Evolutionary conservation across 768 basidiomycete species (phyloP).

Genomic region (Leccinellum rugosiceps): DNA sequence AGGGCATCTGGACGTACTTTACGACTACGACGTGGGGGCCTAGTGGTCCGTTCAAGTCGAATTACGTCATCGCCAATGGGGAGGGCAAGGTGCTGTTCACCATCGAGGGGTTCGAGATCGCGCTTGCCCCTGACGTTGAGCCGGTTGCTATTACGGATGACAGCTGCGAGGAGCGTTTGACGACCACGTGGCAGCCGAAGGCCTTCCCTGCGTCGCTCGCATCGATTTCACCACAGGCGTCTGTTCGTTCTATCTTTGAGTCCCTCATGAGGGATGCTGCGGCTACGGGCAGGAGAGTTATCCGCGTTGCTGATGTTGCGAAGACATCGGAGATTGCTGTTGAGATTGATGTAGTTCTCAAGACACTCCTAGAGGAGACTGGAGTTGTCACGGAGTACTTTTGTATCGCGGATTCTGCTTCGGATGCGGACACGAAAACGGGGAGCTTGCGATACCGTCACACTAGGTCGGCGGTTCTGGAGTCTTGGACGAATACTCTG

Average conservation of each 20-base stretch:
- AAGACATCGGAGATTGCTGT: conserved; percentile 14
- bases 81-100: conserved; percentile 32
- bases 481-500: conserved; percentile 12
- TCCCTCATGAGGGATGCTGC: conserved; percentile 19
- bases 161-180: conserved; percentile 29
- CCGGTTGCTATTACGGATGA: conserved; percentile 24
- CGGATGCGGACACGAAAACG: conserved; percentile 25
- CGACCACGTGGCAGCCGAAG: conserved; percentile 32
- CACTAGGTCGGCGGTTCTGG: conserved; percentile 17
- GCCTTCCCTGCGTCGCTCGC: conserved; percentile 21
- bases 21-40: conserved; percentile 23
- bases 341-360: conserved; percentile 16
- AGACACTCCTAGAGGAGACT: conserved; percentile 11
- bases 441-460: conserved; percentile 7
- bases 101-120: conserved; percentile 34
- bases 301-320: conserved; percentile 26
- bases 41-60: conserved; percentile 18
- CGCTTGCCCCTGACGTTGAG: conserved; percentile 28
- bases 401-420: conserved; percentile 17
- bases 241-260: conserved; percentile 17
- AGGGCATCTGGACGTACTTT: conserved; percentile 31
- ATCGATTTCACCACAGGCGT: neutral
- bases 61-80: conserved; percentile 29
- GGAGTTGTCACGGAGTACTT: conserved; percentile 16
- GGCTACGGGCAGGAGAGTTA: conserved; percentile 17